Evolutionary conservation across 2,329 filamentous ascomycete species (phyloP), one percentile per base, ranked within the genome.

Genomic region (Myriosclerotinia curreyana): DNA sequence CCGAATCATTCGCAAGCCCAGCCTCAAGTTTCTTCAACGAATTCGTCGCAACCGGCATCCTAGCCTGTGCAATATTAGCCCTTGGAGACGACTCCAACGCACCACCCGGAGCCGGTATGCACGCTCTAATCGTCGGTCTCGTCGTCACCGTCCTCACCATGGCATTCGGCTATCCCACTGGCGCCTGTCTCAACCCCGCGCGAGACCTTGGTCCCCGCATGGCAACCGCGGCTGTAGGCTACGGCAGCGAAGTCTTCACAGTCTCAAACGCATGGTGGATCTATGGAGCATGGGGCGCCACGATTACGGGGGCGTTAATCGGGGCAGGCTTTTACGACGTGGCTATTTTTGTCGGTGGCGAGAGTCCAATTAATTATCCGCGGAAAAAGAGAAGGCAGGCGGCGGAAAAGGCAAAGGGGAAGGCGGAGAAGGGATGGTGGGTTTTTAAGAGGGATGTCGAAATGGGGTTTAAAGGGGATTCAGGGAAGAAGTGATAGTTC

Each of bases 291-390:
- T 81, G 76, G 76, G 68, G 49, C 62, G 79, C 73, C 4, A 76
- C 76, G 0, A 62, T 77, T 20, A 67, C 66, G 51, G 80, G 77
- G 9, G 75, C 74, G 28, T 75, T 79, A 25, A 72, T 77, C 38
- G 79, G 80, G 1, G 79, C 72, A 11, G 79, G 81, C 64, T 71
- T 82, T 64, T 83, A 83, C 71, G 81, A 83, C 69, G 76, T 78
- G 66, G 78, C 77, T 69, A 82, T 79, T 67, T 83, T 82, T 67
- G 79, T 79, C 0, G 78, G 79, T 4, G 80, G 79, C 0, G 81
- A 82, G 69, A 78, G 76, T 48, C 81, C 80, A 17, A 78, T 81
- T 64, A 83, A 80, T 71, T 80, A 83, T 72, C 79, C 78, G 3
- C 77, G 79, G 40, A 74, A 74, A 64, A 73, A 77, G 55, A 56